These are phyloP conservation scores for Coemansia sp. DNA, from an alignment of 371 early-diverging fungal genomes.

Conservation along the genomic window DNA sequence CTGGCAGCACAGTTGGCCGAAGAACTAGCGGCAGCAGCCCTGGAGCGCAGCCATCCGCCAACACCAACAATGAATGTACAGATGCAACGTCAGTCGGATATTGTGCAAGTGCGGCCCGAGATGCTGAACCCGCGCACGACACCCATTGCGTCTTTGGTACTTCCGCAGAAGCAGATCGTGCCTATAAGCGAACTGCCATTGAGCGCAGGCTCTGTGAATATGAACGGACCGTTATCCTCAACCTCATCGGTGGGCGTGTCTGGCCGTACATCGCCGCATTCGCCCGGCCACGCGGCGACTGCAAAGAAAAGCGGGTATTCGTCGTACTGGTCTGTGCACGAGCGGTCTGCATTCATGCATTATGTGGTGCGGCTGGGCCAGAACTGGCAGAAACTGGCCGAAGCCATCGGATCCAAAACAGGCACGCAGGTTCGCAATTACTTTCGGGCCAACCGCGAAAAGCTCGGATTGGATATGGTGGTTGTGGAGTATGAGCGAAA, in stretches of 20 bases:
- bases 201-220: neutral
- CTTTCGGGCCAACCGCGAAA: constrained; percentile 71
- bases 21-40: constrained; percentile 15
- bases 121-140: constrained; percentile 8
- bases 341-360: constrained; percentile 68
- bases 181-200: neutral
- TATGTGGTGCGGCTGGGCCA: constrained; percentile 64
- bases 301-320: constrained; percentile 61
- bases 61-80: neutral
- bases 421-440: constrained; percentile 82
- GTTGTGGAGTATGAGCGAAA: constrained; percentile 53
- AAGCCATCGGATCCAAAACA: constrained; percentile 73
- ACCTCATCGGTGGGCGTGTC: neutral
- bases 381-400: constrained; percentile 77
- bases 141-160: constrained; percentile 18
- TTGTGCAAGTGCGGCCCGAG: constrained; percentile 31
- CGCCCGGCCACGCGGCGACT: constrained; percentile 30
- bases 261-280: constrained; percentile 9
- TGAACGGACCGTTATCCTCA: neutral
- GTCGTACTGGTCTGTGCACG: constrained; percentile 86
- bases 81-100: constrained; percentile 9
- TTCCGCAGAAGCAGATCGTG: constrained; percentile 9
- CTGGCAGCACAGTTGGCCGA: constrained; percentile 36
- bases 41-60: neutral
- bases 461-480: constrained; percentile 58